Conservation (phyloP, 139 green algal species). For the Nannochloris sp. region DNA sequence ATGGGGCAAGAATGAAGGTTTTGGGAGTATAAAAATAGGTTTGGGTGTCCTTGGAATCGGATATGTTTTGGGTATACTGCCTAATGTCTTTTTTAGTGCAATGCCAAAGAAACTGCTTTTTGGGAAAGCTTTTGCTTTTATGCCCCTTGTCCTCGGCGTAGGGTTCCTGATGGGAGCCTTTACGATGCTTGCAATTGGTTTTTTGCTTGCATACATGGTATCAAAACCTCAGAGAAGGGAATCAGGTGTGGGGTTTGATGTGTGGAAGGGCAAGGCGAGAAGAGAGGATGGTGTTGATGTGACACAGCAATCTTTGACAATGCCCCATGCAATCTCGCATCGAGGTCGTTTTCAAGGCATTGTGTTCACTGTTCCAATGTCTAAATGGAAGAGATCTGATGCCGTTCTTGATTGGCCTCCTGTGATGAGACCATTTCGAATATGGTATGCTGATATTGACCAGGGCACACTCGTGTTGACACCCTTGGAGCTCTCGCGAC, state of each 20-base stretch:
- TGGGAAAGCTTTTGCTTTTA: no score
- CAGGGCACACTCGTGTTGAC: conserved; percentile 24
- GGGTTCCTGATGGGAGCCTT: no score
- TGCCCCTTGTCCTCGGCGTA: no score
- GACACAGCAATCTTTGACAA: neutral
- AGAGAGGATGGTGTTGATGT: conserved; percentile 1
- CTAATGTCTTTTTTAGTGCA: no score
- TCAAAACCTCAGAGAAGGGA: neutral
- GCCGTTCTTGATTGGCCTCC: conserved; percentile 21
- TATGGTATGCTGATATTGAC: conserved; percentile 17
- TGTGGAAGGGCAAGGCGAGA: neutral
- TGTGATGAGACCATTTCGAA: neutral
- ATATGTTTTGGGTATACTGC: no score
- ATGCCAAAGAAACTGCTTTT: no score
- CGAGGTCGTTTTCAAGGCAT: conserved; percentile 19
- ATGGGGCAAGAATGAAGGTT: no score
- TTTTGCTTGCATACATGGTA: no score
- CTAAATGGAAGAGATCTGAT: conserved; percentile 4
- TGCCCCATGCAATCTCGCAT: conserved; percentile 12
- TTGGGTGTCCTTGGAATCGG: no score
- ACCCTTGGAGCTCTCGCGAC: neutral
- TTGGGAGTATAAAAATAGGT: no score
- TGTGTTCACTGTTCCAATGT: conserved; percentile 21
- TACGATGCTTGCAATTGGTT: no score
- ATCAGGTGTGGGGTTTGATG: neutral